Conservation (phyloP, 2,329 filamentous ascomycete genomes). For the Pseudonectria foliicola region DNA sequence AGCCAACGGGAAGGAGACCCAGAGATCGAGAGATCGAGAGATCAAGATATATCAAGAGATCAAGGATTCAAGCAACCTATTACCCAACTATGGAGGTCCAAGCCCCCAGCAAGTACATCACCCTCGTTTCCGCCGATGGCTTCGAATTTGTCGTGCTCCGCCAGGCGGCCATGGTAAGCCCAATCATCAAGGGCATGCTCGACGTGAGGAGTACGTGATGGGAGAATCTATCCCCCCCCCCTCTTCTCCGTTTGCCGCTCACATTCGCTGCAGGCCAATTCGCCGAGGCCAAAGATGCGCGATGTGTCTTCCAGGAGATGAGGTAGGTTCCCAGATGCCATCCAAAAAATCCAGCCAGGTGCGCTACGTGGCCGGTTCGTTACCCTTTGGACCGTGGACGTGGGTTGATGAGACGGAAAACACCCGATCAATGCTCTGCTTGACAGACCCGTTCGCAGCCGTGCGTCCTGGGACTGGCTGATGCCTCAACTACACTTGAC, state of each 20-base stretch:
- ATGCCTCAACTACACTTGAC: conserved; percentile 57
- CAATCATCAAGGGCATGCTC: conserved; percentile 68
- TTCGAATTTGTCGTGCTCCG: conserved; percentile 71
- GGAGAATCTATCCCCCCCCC: conserved; percentile 16
- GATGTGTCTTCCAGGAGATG: conserved; percentile 64
- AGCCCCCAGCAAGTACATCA: conserved; percentile 59
- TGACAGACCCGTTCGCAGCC: conserved; percentile 36
- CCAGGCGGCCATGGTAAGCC: conserved; percentile 62
- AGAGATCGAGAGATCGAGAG: too few relatives aligned
- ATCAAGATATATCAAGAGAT: too few relatives aligned
- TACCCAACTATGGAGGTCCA: conserved; percentile 16
- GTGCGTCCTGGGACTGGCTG: conserved; percentile 38
- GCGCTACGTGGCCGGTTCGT: conserved; percentile 4
- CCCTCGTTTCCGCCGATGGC: conserved; percentile 67
- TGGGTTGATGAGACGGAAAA: conserved; percentile 29
- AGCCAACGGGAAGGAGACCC: too few relatives aligned
- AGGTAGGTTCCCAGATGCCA: conserved; percentile 46
- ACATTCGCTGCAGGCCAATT: conserved; percentile 47
- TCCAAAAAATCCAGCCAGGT: conserved; percentile 4
- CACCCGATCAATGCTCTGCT: conserved; percentile 38
- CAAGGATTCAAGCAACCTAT: too few relatives aligned
- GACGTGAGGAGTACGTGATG: conserved; percentile 53
- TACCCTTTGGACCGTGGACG: conserved; percentile 7
- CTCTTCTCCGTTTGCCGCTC: conserved; percentile 9
- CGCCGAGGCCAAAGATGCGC: conserved; percentile 54